Percentiles rank a stretch among this genome's conserved stretches.
phyloP scores from a whole-genome alignment of 345 rosid genomes.

The Eucalyptus lansdowneana region DNA sequence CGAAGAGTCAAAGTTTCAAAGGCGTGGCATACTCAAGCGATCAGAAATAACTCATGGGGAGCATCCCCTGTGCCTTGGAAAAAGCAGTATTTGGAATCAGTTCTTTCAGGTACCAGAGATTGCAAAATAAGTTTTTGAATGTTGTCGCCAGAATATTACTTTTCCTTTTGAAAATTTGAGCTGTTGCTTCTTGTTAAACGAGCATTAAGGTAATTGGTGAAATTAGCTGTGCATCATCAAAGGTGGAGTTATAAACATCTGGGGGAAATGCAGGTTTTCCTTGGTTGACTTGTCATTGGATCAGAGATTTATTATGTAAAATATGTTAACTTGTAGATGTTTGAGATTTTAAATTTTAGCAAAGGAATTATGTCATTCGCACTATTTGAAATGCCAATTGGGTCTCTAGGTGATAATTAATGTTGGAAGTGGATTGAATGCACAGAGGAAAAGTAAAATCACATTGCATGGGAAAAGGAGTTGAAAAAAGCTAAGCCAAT shows the following conservation, averaged over 20 bases:
- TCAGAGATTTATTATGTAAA: neutral
- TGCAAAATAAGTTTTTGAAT: neutral
- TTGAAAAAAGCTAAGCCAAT: neutral
- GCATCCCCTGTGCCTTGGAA: conserved; percentile 92
- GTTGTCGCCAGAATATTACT: neutral
- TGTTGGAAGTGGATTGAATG: neutral
- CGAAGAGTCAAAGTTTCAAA: conserved; percentile 36
- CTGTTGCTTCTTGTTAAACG: neutral
- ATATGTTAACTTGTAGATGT: neutral
- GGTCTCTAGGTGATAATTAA: neutral
- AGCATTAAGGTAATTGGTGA: neutral
- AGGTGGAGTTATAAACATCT: neutral
- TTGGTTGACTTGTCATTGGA: neutral
- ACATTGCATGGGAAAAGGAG: neutral
- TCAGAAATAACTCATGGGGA: conserved; percentile 75
- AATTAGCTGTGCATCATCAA: neutral
- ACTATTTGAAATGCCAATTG: neutral
- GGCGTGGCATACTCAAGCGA: conserved; percentile 53
- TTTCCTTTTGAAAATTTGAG: neutral
- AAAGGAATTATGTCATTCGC: neutral
- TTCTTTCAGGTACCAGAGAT: conserved; percentile 69
- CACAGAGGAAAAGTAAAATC: neutral
- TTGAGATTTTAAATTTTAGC: neutral
- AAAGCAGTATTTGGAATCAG: conserved; percentile 85
- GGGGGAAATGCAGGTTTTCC: neutral